Conservation (phyloP, 352 stramenopile genomes). For the Phytophthora citrophthora region DNA sequence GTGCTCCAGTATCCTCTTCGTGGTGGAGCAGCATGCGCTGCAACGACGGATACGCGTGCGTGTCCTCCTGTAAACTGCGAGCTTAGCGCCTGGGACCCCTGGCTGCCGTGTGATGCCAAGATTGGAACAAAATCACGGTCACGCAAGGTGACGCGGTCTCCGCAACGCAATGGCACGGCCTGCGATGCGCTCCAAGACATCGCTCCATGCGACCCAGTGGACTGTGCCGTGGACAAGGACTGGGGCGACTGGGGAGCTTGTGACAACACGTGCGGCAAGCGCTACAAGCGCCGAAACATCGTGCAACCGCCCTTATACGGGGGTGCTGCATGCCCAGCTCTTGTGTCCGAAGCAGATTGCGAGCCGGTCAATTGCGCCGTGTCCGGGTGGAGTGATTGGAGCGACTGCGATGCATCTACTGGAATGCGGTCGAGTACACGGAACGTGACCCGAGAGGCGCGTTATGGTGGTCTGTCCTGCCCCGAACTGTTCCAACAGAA, state of each 20-base stretch:
- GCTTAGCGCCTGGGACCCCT: conserved; percentile 35
- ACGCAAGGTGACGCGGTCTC: conserved; percentile 26
- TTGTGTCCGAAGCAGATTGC: conserved; percentile 43
- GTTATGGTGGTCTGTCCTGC: conserved; percentile 57
- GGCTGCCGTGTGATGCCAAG: conserved; percentile 37
- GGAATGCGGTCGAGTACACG: conserved; percentile 49
- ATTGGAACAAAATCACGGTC: conserved; percentile 33
- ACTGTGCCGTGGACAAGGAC: conserved; percentile 48
- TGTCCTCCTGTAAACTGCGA: conserved; percentile 60
- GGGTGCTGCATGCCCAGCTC: conserved; percentile 31
- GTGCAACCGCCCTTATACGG: conserved; percentile 41
- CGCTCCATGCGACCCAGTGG: conserved; percentile 37
- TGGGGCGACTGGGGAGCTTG: conserved; percentile 57
- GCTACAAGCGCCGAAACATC: conserved; percentile 44
- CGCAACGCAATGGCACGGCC: conserved; percentile 36
- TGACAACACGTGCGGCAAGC: conserved; percentile 39
- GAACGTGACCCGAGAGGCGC: conserved; percentile 23
- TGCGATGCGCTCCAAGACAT: conserved; percentile 43
- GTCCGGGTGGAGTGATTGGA: conserved; percentile 50
- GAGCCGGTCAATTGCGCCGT: conserved; percentile 60
- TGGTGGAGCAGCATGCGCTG: conserved; percentile 41
- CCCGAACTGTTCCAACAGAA: conserved; percentile 44
- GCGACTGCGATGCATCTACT: conserved; percentile 42
- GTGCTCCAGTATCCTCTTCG: conserved; percentile 44
- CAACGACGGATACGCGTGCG: conserved; percentile 29